Percentiles rank a stretch among this genome's conserved stretches.
These are phyloP conservation scores for Septoria petroselini DNA, from an alignment of 2,329 filamentous ascomycete genomes.

Conservation along the genomic window DNA sequence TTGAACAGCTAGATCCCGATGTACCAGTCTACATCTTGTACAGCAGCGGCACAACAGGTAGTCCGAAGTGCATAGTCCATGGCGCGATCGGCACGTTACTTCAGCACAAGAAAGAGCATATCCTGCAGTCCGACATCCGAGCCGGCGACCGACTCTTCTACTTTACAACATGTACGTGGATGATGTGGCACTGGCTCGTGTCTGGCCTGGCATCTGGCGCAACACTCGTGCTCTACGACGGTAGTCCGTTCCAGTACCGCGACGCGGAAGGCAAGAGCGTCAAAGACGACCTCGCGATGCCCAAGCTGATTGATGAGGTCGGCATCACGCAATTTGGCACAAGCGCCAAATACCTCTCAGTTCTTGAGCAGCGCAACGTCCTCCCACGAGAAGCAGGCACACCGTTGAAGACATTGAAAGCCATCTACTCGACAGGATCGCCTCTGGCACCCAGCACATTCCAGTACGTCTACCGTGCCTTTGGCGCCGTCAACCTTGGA, in stretches of 20 bases:
- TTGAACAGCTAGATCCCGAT: slow-evolving; percentile 75
- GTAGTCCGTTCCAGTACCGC: slow-evolving; percentile 72
- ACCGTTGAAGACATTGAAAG: slow-evolving; percentile 59
- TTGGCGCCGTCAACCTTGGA: slow-evolving; percentile 81
- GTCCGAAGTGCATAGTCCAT: slow-evolving; percentile 92
- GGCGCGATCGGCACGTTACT: slow-evolving; percentile 84
- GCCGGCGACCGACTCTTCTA: slow-evolving; percentile 77
- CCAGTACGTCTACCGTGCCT: slow-evolving; percentile 79
- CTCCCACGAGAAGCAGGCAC: slow-evolving; percentile 59
- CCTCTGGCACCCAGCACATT: slow-evolving; percentile 92
- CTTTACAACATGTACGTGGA: slow-evolving; percentile 94
- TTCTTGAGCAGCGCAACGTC: slow-evolving; percentile 76
- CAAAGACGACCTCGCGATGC: slow-evolving; percentile 75
- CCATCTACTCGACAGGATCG: slow-evolving; percentile 91
- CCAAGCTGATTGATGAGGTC: slow-evolving; percentile 74
- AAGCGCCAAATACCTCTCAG: slow-evolving; percentile 85
- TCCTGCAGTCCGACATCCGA: slow-evolving; percentile 77
- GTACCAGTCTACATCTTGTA: slow-evolving; percentile 94
- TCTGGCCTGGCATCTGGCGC: slow-evolving; percentile 79
- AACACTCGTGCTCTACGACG: slow-evolving; percentile 84
- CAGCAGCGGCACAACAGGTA: slow-evolving; percentile 81
- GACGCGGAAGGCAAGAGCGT: slow-evolving; percentile 47
- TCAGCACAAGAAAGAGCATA: slow-evolving; percentile 96
- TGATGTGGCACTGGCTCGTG: slow-evolving; percentile 99
- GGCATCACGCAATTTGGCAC: slow-evolving; percentile 91